Base-by-base conservation (phyloP, 495 filamentous ascomycete genomes). In the Neurospora pannonica region DNA sequence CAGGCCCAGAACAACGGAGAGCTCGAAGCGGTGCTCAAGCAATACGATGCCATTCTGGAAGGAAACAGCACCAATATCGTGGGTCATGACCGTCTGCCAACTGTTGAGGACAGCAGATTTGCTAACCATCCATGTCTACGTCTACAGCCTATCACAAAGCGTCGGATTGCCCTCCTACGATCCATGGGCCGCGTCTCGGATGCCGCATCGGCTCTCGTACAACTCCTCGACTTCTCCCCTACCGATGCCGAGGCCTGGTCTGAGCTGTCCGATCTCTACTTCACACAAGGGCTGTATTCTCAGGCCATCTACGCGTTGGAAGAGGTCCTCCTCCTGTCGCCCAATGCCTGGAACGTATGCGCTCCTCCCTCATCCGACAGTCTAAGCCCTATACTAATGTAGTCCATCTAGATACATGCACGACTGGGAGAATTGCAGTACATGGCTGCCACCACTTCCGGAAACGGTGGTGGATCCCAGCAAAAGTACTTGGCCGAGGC, bases 231-330 rank as follows among this genome's bases (percentile, higher is more conserved):
- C 74, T 88, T 91, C 73, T 91, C 92, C 11, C 95, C 96, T 6
- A 97, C 93, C 9, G 97, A 98, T 84, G 91, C 91, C 13, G 96
- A 99, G 81, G 91, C 93, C 21, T 99, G 96, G 96, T 90, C 93
- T 71, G 96, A 99, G 84, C 86, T 99, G 76, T 87, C 93, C 39
- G 92, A 95, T 76, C 82, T 98, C 39, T 98, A 99, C 81, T 84
- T 94, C 67, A 83, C 86, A 2, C 91, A 94, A 78, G 92, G 92
- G 7, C 82, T 93, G 77, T 92, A 91, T 77, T 81, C 88, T 28
- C 95, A 97, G 80, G 94, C 95, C 40, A 89, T 95, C 69, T 98
- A 91, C 81, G 91, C 95, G 75, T 84, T 97, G 43, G 97, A 99
- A 79, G 96, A 98, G 80, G 93, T 96, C 48, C 80, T 99, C 39